Base-by-base conservation (phyloP, 139 green algal species). In the Coelastrella sp. region DNA sequence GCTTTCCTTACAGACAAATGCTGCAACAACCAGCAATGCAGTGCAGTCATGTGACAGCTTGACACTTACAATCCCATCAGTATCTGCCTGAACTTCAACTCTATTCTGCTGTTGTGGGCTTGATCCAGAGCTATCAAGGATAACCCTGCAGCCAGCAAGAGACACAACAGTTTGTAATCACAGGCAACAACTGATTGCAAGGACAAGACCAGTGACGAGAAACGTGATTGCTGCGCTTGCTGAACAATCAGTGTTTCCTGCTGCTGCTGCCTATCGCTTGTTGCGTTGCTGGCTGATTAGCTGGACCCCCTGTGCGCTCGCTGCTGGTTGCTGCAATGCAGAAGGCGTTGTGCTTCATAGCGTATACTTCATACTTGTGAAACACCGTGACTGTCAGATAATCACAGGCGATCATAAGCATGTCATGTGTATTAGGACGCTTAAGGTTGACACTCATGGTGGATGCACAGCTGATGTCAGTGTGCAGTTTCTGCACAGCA, bases 121-220 rank as follows among this genome's bases (percentile, higher is more conserved):
- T 81, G n/a, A 43, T 87, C 68, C n/a, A 87, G 48, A 2, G 67
- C 53, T 11, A 87, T 73, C 13, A 82, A 51, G 19, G 59, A 86
- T 60, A 83, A 67, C 19, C 51, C 73, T 74, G 41, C 87, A 79
- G 40, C 8, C n/a, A n/a, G n/a, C n/a, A n/a, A n/a, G n/a, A n/a
- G n/a, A n/a, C n/a, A n/a, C n/a, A n/a, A n/a, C n/a, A n/a, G n/a
- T n/a, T n/a, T n/a, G n/a, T n/a, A n/a, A n/a, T n/a, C n/a, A n/a
- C n/a, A n/a, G n/a, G n/a, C n/a, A n/a, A n/a, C n/a, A n/a, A 15
- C 17, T 57, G 48, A 57, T 57, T 57, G 48, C 48, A 57, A 57
- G 48, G 48, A 57, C 48, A 57, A 4, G 2, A 57, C 2, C 2
- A 57, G 23, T n/a, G n/a, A n/a, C n/a, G n/a, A n/a, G n/a, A n/a